Evolutionary conservation across 2,329 filamentous ascomycete genomes (phyloP), one percentile per base, ranked within the genome.

Genomic region (Ceratocystiopsis minuta): DNA sequence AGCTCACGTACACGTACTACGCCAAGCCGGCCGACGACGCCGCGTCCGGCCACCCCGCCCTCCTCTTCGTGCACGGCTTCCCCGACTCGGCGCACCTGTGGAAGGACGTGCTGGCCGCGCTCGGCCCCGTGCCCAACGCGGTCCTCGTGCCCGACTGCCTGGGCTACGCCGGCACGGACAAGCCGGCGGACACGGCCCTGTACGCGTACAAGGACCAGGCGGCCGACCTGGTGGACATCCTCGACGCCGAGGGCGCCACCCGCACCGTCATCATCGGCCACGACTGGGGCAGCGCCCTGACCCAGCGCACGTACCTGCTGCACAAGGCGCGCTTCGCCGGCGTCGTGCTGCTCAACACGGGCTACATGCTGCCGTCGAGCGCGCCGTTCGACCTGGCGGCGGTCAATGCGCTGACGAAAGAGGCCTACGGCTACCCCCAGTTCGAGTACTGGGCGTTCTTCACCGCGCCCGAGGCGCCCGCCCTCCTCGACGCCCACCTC

Each of bases 31-130:
- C 51, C 14, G 44, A 28, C 2, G 31, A 20, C 9, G 34, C 15
- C 20, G 16, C 15, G 4, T 14, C 32, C 4, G 7, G n/a, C 3
- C 33, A 50, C 40, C 53, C 56, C 3, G 56, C 59, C 2, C 50
- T 64, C 35, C 45, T 66, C 13, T 56, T 67, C 18, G 51, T 62
- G 16, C 68, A 71, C 52, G 68, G 68, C 44, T 71, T 62, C 49
- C 67, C 68, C 6, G 65, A 68, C 46, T 53, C 57, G 34, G 62
- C 65, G 0, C 53, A 54, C 2, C 53, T 67, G 20, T 71, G 65
- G 65, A 50, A 56, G 12, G 55, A 58, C 28, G 50, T 67, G 16
- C 53, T 64, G 16, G 36, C 35, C 4, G 20, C 12, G 2, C 36
- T 45, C 3, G 28, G 16, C 20, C 56, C 55, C 32, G 47, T 58